Evolutionary conservation across 163 green algal species (phyloP), one percentile per base, ranked within the genome.

Genomic region (Scenedesmus sp.): DNA sequence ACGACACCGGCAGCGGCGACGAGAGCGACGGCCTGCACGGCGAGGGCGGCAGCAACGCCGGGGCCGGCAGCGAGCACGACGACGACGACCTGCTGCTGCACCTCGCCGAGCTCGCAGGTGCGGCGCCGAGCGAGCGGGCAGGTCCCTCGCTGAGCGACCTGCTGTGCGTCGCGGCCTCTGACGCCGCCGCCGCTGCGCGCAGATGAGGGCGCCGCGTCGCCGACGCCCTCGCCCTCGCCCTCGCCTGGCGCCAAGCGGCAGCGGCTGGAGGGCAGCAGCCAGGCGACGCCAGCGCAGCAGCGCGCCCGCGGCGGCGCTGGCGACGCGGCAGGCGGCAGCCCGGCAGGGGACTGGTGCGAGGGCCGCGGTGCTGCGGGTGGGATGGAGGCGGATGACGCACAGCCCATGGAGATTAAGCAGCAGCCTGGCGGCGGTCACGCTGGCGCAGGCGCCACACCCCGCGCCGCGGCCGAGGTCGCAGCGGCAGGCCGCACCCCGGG

Each of bases 101-200:
- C 28, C 69, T 77, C 22, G 69, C 69, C 58, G 69, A 67, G 54
- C 54, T 77, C 34, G 54, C 51, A 76, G 67, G 67, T 65, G 63
- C 18, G 63, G 31, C 36, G 2, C 10, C 44, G 3, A 34, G 14
- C 2, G 50, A 34, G 33, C 31, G 50, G 62, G 20, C 53, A 36
- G 53, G 20, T 7, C 33, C 24, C 53, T 62, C 34, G 54, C 13
- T 58, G 50, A 20, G 26, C 20, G 60, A 20, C 17, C 20, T 5
- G 17, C 3, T 60, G 10, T 20, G 29, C 29, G 53, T 24, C 53
- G 53, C 26, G 26, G 53, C 26, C 14, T n/a, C n/a, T n/a, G n/a
- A n/a, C n/a, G n/a, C n/a, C n/a, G n/a, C n/a, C n/a, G n/a, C n/a
- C n/a, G n/a, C n/a, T n/a, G n/a, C n/a, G n/a, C n/a, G n/a, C n/a